phyloP scores from a whole-genome alignment of 345 rosid species.

The Camelina sativa region DNA sequence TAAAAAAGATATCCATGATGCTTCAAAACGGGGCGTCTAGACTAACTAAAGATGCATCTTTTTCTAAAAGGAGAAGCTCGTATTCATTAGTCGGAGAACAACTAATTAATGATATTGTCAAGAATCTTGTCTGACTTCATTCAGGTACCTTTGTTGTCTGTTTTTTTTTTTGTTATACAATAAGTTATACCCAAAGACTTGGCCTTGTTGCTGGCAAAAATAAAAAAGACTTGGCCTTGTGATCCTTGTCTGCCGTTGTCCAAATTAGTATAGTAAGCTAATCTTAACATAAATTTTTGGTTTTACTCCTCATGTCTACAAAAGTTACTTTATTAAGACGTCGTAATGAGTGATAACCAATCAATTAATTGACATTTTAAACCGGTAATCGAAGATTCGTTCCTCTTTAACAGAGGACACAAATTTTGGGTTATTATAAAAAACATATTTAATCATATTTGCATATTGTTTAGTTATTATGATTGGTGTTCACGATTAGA shows the following conservation, averaged over 20 bases:
- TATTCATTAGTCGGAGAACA: too few relatives aligned
- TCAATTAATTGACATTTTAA: conserved; percentile 1
- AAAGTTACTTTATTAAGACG: neutral
- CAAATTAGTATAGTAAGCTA: neutral
- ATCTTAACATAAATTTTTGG: neutral
- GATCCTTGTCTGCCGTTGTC: conserved; percentile 3
- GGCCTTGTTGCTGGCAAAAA: too few relatives aligned
- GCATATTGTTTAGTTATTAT: neutral
- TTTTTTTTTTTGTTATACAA: too few relatives aligned
- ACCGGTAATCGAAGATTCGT: conserved; percentile 15
- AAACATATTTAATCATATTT: neutral
- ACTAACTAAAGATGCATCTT: too few relatives aligned
- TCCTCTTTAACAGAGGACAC: conserved; percentile 20
- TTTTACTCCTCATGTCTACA: conserved; percentile 6
- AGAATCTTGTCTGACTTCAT: too few relatives aligned
- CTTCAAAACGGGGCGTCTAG: too few relatives aligned
- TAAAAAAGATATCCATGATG: too few relatives aligned
- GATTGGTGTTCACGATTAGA: conserved; percentile 43
- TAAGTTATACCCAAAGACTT: too few relatives aligned
- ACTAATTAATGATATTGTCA: too few relatives aligned
- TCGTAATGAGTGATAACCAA: neutral
- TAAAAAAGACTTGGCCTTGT: neutral
- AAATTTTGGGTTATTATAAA: neutral
- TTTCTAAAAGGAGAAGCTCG: too few relatives aligned
- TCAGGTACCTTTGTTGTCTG: too few relatives aligned